A percentile compares a stretch with the other conserved stretches of the same genome.
These are phyloP conservation scores for Albizia julibrissin DNA, from an alignment of 306 rosid genomes.

Conservation along the genomic window DNA sequence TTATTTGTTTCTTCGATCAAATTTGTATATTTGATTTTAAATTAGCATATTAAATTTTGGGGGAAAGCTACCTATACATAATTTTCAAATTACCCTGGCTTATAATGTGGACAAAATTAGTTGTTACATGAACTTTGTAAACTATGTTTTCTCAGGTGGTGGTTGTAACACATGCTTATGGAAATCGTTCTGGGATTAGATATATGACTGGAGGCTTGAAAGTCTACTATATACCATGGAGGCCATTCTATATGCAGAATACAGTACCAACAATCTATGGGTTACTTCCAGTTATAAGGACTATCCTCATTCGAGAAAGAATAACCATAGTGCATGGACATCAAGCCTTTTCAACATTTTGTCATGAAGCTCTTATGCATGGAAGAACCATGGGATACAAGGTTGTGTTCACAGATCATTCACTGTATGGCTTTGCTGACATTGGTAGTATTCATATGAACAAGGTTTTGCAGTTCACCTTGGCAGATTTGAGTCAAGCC, in stretches of 20 bases:
- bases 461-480: slow-evolving; percentile 90
- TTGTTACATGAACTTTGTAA: slow-evolving; percentile 7
- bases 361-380: slow-evolving; percentile 91
- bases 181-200: slow-evolving; percentile 89
- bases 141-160: slow-evolving; percentile 60
- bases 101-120: slow-evolving; percentile 17
- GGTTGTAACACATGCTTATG: slow-evolving; percentile 90
- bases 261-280: slow-evolving; percentile 83
- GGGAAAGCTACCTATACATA: background rate
- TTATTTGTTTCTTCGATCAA: background rate
- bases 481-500: slow-evolving; percentile 91
- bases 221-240: slow-evolving; percentile 92
- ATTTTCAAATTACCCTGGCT: slow-evolving; percentile 2
- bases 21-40: background rate
- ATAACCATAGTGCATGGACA: slow-evolving; percentile 86
- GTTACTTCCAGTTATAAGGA: slow-evolving; percentile 74
- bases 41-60: background rate
- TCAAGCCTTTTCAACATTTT: slow-evolving; percentile 94
- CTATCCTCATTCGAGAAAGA: slow-evolving; percentile 79
- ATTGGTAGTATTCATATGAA: slow-evolving; percentile 97
- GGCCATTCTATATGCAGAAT: slow-evolving; percentile 85
- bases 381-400: slow-evolving; percentile 89
- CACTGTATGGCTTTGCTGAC: slow-evolving; percentile 88
- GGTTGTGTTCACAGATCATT: slow-evolving; percentile 91
- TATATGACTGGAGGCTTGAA: slow-evolving; percentile 85